Percentiles rank a stretch among this genome's conserved stretches.
phyloP scores from a whole-genome alignment of 345 rosid genomes.

The Lumnitzera racemosa region DNA sequence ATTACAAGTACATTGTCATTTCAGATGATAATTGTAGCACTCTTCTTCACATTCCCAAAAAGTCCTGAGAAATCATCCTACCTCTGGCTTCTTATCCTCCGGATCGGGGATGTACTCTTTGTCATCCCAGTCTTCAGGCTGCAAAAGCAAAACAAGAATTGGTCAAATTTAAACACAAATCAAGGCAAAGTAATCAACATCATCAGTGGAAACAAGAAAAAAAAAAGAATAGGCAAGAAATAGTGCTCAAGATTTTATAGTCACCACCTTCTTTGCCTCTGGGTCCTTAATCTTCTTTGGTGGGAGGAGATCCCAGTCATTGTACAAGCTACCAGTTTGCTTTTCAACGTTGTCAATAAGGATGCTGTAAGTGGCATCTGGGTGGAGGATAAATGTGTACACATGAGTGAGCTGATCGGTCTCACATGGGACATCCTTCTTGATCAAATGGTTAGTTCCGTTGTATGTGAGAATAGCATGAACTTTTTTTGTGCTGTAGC shows the following conservation, averaged over 20 bases:
- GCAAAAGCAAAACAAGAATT: slow-evolving; percentile 6
- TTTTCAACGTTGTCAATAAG: slow-evolving; percentile 91
- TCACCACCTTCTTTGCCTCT: slow-evolving; percentile 82
- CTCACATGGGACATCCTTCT: slow-evolving; percentile 98
- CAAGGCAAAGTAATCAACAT: not conserved
- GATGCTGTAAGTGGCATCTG: slow-evolving; percentile 91
- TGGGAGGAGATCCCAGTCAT: slow-evolving; percentile 95
- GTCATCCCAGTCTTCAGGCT: slow-evolving; percentile 99
- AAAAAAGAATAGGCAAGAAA: not conserved
- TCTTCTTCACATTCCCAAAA: not conserved
- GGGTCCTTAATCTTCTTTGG: slow-evolving; percentile 90
- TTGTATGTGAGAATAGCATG: slow-evolving; percentile 94
- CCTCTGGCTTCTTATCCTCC: slow-evolving; percentile 94
- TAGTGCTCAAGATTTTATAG: not conserved
- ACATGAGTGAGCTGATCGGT: slow-evolving; percentile 97
- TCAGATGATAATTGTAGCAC: not conserved
- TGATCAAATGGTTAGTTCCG: slow-evolving; percentile 70
- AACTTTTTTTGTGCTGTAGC: slow-evolving; percentile 97
- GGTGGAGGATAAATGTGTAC: slow-evolving; percentile 80
- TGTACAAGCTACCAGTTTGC: slow-evolving; percentile 80
- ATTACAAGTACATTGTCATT: not conserved
- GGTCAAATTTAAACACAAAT: not conserved
- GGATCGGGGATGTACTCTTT: slow-evolving; percentile 87
- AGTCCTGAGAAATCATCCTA: slow-evolving; percentile 11
- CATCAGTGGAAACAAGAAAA: not conserved